Evolutionary conservation across 352 stramenopile genomes (phyloP).

Genomic region (Globisporangium echinulatum): DNA sequence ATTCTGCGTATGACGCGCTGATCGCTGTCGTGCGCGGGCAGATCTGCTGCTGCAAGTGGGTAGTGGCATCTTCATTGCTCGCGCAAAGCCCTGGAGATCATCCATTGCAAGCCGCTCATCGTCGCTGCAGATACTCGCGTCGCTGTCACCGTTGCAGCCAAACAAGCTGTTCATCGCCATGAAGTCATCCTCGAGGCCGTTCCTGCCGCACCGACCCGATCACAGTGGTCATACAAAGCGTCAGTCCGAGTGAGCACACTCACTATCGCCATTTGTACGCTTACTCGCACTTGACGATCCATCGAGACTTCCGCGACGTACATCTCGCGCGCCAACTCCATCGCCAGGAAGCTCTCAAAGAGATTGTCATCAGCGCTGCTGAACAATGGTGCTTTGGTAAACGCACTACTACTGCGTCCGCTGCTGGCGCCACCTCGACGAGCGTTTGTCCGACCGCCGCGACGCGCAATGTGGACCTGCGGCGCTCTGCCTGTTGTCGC

Average conservation of each 20-base stretch:
- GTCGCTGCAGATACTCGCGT: constrained; percentile 5
- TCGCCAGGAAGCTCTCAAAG: constrained; percentile 16
- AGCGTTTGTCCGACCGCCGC: background rate
- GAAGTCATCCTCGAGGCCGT: constrained; percentile 38
- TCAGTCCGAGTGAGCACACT: too few relatives aligned
- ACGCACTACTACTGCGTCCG: background rate
- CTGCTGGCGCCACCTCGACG: background rate
- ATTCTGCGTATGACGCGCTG: too few relatives aligned
- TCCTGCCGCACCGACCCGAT: constrained; percentile 4
- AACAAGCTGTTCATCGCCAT: constrained; percentile 44
- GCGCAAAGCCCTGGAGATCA: background rate
- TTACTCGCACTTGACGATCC: too few relatives aligned
- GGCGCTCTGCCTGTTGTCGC: constrained; percentile 3
- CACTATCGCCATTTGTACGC: too few relatives aligned
- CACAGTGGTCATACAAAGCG: background rate
- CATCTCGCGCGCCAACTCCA: constrained; percentile 17
- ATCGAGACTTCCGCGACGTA: constrained; percentile 6
- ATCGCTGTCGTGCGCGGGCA: background rate
- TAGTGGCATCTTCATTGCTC: background rate
- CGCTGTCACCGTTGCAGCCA: constrained; percentile 7
- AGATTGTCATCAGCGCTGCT: constrained; percentile 10
- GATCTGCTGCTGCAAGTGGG: too few relatives aligned
- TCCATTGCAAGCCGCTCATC: background rate
- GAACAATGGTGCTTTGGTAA: constrained; percentile 4
- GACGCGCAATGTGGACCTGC: constrained; percentile 7